Evolutionary conservation across 805 yeast species (phyloP).

Genomic region (Blastobotrys attinorum): DNA sequence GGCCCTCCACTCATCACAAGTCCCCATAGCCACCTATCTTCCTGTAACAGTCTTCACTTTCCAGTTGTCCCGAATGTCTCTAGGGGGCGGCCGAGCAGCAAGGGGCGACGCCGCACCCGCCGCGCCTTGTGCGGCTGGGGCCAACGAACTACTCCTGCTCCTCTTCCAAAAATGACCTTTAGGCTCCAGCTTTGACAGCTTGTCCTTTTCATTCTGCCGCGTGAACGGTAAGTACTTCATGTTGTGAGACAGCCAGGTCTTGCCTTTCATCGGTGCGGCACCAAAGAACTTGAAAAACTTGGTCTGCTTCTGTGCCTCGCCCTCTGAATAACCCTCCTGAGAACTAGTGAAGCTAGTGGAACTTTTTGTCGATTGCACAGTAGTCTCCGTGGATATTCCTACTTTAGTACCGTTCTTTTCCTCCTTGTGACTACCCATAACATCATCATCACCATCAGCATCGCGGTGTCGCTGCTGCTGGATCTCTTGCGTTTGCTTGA

Average conservation of each 20-base stretch:
- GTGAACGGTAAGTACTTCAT: conserved; percentile 8
- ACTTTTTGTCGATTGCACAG: background rate
- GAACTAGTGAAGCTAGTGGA: background rate
- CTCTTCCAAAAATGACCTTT: background rate
- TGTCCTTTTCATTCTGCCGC: background rate
- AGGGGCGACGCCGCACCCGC: background rate
- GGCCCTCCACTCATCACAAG: too few relatives aligned
- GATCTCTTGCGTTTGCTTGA: background rate
- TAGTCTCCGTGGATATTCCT: background rate
- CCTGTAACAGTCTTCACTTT: conserved; percentile 1
- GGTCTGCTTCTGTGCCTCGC: background rate
- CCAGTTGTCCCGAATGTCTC: conserved; percentile 6
- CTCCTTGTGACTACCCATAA: too few relatives aligned
- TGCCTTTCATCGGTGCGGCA: conserved; percentile 4
- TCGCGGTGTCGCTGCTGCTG: background rate
- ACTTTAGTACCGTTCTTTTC: background rate
- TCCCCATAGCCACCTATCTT: background rate
- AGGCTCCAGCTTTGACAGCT: background rate
- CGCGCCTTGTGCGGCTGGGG: background rate
- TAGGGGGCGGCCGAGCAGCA: conserved; percentile 3
- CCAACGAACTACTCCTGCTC: background rate
- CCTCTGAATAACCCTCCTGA: background rate
- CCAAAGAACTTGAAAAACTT: conserved; percentile 10
- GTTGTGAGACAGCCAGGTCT: conserved; percentile 10
- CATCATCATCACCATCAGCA: too few relatives aligned